Evolutionary conservation across 306 rosid species (phyloP), one percentile per base, ranked within the genome.

Genomic region (Cucurbita argyrosperma): DNA sequence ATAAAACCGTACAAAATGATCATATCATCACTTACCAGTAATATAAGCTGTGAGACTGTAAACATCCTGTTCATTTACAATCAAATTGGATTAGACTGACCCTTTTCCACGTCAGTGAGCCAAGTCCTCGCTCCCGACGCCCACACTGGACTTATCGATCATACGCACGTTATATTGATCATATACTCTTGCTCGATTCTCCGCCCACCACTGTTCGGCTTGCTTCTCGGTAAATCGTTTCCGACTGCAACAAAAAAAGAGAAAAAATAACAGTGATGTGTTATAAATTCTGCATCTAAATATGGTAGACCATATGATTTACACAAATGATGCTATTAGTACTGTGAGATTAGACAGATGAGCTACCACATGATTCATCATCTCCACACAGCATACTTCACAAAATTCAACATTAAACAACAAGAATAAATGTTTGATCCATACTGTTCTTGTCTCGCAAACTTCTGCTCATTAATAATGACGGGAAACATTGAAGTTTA

Each of bases 181-280:
- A 13, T 91, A 85, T 10, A 94, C 99, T 76, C 96, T 90, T 50
- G 83, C 85, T 1, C 97, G 90, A 72, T 94, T 94, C 79, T 88
- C 99, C 10, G 96, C 91, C 99, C 99, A 94, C 99, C 99, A 91
- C 70, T 85, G 89, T 81, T 91, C 97, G 76, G 99, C 99, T 80
- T 94, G 96, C 79, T 88, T 91, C 84, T 94, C 96, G 51, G 91
- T 89, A 76, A 94, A 94, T 78, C 99, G 90, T 79, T 89, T 94
- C 76, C 97, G 97, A 79, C 98, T 90, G 89, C 85, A 88, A 19
- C 40, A 39, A 37, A 4, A 49, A 45, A 19, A 66, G 19, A 14
- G 15, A 19, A 38, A 39, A 37, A 4, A 49, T 19, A 19, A 66
- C 19, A 14, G 15, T 11, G 26, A 23, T 7, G 19, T 30, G 59